Evolutionary conservation across 1,284 basidiomycete genomes (phyloP).

Genomic region (Earliella scabrosa): DNA sequence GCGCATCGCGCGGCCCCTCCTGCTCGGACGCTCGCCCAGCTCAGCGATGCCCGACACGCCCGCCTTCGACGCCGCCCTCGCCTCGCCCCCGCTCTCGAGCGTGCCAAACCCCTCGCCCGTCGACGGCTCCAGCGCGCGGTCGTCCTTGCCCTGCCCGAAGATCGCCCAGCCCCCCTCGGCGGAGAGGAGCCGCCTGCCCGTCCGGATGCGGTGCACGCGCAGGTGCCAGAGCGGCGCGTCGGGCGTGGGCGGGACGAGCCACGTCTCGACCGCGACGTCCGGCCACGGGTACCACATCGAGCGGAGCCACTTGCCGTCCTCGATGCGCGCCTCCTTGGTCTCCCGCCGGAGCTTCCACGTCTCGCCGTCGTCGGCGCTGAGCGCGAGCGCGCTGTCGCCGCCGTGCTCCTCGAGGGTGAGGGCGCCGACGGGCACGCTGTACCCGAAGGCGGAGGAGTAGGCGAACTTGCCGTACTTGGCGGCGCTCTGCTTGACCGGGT

Average conservation of each 20-base stretch:
- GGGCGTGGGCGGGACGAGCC: slow-evolving; percentile 66
- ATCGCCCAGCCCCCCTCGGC: slow-evolving; percentile 78
- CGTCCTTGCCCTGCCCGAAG: slow-evolving; percentile 69
- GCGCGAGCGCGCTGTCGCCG: slow-evolving; percentile 70
- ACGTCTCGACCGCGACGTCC: slow-evolving; percentile 76
- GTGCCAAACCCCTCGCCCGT: slow-evolving; percentile 51
- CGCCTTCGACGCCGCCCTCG: slow-evolving; percentile 60
- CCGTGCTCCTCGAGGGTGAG: slow-evolving; percentile 74
- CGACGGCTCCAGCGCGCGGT: slow-evolving; percentile 56
- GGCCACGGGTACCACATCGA: slow-evolving; percentile 78
- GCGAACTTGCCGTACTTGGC: slow-evolving; percentile 82
- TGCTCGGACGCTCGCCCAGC: slow-evolving; percentile 38
- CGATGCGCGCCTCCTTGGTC: slow-evolving; percentile 66
- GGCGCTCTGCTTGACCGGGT: slow-evolving; percentile 76
- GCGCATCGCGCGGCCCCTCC: slow-evolving; percentile 55
- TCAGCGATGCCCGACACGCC: slow-evolving; percentile 70
- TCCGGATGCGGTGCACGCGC: slow-evolving; percentile 66
- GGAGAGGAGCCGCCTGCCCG: slow-evolving; percentile 52
- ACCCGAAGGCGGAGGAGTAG: slow-evolving; percentile 77
- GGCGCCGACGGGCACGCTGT: slow-evolving; percentile 72
- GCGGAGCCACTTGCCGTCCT: slow-evolving; percentile 58
- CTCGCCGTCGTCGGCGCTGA: slow-evolving; percentile 71
- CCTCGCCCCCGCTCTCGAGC: slow-evolving; percentile 45
- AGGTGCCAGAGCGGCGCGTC: slow-evolving; percentile 70
- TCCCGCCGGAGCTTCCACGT: slow-evolving; percentile 71